These are phyloP conservation scores for Phytophthora boehmeriae DNA, from an alignment of 352 stramenopile species.

Conservation along the genomic window DNA sequence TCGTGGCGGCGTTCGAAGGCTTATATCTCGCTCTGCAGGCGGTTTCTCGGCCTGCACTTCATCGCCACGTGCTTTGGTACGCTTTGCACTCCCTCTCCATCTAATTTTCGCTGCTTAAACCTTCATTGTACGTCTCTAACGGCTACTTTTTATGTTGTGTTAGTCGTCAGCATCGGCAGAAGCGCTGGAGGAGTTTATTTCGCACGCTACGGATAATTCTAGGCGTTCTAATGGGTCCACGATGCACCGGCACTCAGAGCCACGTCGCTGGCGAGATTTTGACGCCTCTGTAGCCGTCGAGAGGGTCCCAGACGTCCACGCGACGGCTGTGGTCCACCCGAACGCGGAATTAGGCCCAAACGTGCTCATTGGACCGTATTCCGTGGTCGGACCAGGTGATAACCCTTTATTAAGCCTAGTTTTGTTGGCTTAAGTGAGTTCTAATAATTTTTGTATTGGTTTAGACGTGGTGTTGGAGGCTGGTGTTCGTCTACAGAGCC, in stretches of 20 bases:
- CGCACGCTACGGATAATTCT: slow-evolving; percentile 43
- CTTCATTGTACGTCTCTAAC: not conserved
- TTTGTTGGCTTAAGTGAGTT: slow-evolving; percentile 7
- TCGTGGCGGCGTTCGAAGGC: not conserved
- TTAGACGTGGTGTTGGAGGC: slow-evolving; percentile 74
- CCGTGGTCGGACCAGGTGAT: slow-evolving; percentile 64
- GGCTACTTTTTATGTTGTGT: not conserved
- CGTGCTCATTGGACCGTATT: slow-evolving; percentile 78
- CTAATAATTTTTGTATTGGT: slow-evolving; percentile 7
- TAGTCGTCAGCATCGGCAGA: slow-evolving; percentile 29
- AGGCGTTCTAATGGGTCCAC: not conserved
- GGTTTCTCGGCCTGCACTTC: not conserved
- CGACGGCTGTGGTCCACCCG: slow-evolving; percentile 75
- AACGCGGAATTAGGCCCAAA: slow-evolving; percentile 56
- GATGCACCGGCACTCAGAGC: not conserved
- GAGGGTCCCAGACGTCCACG: slow-evolving; percentile 44
- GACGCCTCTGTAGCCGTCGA: slow-evolving; percentile 13
- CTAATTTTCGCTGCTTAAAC: not conserved
- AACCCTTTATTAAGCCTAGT: slow-evolving; percentile 10
- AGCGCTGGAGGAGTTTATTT: slow-evolving; percentile 58
- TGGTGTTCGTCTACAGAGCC: slow-evolving; percentile 65
- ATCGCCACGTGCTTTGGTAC: slow-evolving; percentile 19
- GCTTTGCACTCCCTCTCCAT: not conserved
- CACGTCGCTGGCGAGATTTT: slow-evolving; percentile 6
- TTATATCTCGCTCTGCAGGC: not conserved